These are phyloP conservation scores for Talaromyces sp. DNA, from an alignment of 2,329 filamentous ascomycete genomes.

Conservation along the genomic window DNA sequence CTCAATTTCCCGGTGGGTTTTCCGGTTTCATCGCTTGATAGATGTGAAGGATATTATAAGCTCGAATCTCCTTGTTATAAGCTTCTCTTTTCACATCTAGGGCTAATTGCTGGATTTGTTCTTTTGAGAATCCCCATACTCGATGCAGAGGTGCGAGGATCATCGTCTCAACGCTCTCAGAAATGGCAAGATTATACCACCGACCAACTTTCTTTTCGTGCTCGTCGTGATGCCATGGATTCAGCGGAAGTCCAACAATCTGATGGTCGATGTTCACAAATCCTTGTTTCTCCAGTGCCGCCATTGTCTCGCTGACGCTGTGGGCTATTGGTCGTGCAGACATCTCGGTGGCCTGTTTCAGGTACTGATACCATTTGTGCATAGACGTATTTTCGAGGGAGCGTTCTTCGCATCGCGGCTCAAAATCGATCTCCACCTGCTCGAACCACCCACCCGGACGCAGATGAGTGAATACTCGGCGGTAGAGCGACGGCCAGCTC, in stretches of 20 bases:
- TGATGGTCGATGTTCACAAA: slow-evolving; percentile 76
- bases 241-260: slow-evolving; percentile 67
- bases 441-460: slow-evolving; percentile 76
- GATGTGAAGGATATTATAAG: slow-evolving; percentile 59
- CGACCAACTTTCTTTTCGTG: slow-evolving; percentile 66
- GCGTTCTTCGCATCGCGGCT: slow-evolving; percentile 67
- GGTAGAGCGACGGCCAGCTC: slow-evolving; percentile 72
- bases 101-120: slow-evolving; percentile 63
- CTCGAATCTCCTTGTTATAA: slow-evolving; percentile 63
- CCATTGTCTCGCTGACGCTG: slow-evolving; percentile 55
- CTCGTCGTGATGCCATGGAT: slow-evolving; percentile 65
- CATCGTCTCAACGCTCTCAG: slow-evolving; percentile 68
- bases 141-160: slow-evolving; percentile 70
- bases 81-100: slow-evolving; percentile 65
- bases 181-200: slow-evolving; percentile 80
- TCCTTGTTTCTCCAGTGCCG: slow-evolving; percentile 65
- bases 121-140: slow-evolving; percentile 57
- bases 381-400: slow-evolving; percentile 57
- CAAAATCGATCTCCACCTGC: slow-evolving; percentile 84
- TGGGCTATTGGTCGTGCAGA: slow-evolving; percentile 64
- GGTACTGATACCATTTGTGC: slow-evolving; percentile 64
- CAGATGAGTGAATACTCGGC: slow-evolving; percentile 68
- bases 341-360: slow-evolving; percentile 65
- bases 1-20: slow-evolving; percentile 24
- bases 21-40: slow-evolving; percentile 44